phyloP scores from a whole-genome alignment of 345 rosid species.

The Firmiana major region DNA sequence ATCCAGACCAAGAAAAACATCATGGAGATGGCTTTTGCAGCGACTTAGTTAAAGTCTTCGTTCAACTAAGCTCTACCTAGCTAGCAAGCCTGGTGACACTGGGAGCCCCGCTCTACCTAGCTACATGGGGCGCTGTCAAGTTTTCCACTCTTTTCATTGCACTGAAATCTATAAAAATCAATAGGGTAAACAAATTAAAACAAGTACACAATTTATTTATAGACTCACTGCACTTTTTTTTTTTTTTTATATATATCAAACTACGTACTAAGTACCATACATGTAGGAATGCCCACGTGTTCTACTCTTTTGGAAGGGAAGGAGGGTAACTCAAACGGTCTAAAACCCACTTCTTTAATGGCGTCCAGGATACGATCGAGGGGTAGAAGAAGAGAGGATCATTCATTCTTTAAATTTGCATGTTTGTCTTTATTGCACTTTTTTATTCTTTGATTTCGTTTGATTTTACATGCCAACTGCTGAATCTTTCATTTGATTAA shows the following conservation, averaged over 20 bases:
- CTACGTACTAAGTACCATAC: not conserved
- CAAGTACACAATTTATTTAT: not conserved
- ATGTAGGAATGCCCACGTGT: not conserved
- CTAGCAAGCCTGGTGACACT: not conserved
- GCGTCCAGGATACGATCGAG: not conserved
- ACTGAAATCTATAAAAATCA: not conserved
- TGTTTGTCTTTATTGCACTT: not conserved
- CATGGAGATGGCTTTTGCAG: not conserved
- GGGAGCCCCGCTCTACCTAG: too few species aligned
- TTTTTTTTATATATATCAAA: not conserved
- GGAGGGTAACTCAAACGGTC: not conserved
- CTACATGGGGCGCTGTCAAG: not conserved
- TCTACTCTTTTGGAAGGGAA: not conserved
- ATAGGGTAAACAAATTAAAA: not conserved
- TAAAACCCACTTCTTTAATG: not conserved
- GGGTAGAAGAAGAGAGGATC: not conserved
- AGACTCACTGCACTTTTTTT: too few species aligned
- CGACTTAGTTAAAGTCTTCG: not conserved
- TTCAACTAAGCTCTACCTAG: too few species aligned
- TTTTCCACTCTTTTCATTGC: not conserved
- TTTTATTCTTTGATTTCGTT: not conserved
- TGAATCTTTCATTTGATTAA: not conserved
- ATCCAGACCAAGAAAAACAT: not conserved
- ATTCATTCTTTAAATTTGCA: not conserved
- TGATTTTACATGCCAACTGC: slow-evolving; percentile 11